These are phyloP conservation scores for Tympanopsis confertula DNA, from an alignment of 2,329 filamentous ascomycete species.

Conservation along the genomic window DNA sequence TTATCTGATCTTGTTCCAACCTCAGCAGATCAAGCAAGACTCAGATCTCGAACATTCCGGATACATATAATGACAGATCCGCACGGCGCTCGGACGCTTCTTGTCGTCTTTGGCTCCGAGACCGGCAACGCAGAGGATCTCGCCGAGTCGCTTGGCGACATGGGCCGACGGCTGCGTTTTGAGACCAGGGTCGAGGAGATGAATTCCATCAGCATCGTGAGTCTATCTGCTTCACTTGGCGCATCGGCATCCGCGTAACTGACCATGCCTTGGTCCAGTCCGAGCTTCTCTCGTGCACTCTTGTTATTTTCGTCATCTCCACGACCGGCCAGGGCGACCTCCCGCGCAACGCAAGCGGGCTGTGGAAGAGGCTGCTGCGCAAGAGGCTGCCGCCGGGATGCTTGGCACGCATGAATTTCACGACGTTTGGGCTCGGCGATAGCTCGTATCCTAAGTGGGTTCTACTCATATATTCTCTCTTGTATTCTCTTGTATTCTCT, in stretches of 20 bases:
- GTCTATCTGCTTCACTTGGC: no score
- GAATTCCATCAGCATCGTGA: slow-evolving; percentile 65
- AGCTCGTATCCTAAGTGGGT: slow-evolving; percentile 86
- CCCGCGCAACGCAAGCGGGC: slow-evolving; percentile 66
- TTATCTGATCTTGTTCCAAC: no score
- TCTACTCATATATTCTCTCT: no score
- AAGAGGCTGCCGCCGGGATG: slow-evolving; percentile 65
- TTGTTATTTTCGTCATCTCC: slow-evolving; percentile 73
- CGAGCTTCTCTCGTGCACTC: slow-evolving; percentile 32
- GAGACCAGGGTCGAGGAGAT: slow-evolving; percentile 64
- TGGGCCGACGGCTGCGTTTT: slow-evolving; percentile 71
- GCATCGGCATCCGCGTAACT: no score
- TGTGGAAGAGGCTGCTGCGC: slow-evolving; percentile 77
- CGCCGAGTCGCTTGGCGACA: slow-evolving; percentile 68
- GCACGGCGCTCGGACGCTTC: no score
- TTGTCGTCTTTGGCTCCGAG: slow-evolving; percentile 87
- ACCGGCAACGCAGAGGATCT: slow-evolving; percentile 90
- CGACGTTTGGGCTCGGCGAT: slow-evolving; percentile 84
- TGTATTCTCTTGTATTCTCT: no score
- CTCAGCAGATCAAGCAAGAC: no score
- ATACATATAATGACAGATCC: no score
- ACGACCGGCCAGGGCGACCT: slow-evolving; percentile 93
- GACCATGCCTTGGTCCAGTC: slow-evolving; percentile 30
- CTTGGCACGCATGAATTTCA: slow-evolving; percentile 59
- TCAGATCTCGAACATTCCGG: no score